These are phyloP conservation scores for Nicotiana attenuata DNA, from an alignment of 257 asterid species.

Conservation along the genomic window DNA sequence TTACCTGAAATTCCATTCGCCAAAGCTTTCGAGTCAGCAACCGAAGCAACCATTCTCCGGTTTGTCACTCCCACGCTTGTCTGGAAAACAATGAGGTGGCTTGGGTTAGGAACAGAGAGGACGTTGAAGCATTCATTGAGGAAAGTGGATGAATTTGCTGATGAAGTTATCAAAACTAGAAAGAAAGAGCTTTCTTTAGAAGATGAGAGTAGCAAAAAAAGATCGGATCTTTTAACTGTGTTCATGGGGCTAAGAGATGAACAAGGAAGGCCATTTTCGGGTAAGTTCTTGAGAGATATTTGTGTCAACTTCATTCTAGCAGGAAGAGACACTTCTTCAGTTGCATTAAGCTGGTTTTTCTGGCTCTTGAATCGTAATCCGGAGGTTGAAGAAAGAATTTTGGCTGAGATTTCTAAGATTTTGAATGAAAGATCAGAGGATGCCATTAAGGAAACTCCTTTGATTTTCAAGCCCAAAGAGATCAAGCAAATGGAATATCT, in stretches of 20 bases:
- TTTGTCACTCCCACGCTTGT: constrained; percentile 72
- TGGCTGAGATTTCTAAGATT: constrained; percentile 59
- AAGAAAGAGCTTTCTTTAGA: constrained; percentile 49
- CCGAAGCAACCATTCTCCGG: constrained; percentile 64
- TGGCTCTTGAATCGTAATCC: constrained; percentile 61
- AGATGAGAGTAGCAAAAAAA: constrained; percentile 6
- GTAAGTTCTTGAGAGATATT: constrained; percentile 60
- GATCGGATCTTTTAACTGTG: constrained; percentile 74
- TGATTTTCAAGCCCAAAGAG: constrained; percentile 72
- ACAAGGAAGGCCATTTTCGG: constrained; percentile 46
- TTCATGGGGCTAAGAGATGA: constrained; percentile 70
- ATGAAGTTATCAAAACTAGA: constrained; percentile 61
- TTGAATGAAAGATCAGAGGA: constrained; percentile 41
- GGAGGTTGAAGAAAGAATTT: constrained; percentile 61
- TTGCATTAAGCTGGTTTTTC: constrained; percentile 94
- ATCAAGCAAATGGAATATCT: constrained; percentile 94
- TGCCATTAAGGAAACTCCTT: not conserved
- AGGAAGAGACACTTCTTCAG: constrained; percentile 96
- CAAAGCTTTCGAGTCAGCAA: constrained; percentile 76
- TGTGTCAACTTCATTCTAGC: constrained; percentile 92
- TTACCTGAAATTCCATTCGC: constrained; percentile 88
- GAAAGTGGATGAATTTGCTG: constrained; percentile 66
- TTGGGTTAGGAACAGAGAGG: constrained; percentile 60
- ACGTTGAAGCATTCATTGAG: constrained; percentile 41
- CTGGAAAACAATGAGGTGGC: constrained; percentile 68